These are phyloP conservation scores for Tricholoma sp. DNA, from an alignment of 768 basidiomycete genomes.

Conservation along the genomic window DNA sequence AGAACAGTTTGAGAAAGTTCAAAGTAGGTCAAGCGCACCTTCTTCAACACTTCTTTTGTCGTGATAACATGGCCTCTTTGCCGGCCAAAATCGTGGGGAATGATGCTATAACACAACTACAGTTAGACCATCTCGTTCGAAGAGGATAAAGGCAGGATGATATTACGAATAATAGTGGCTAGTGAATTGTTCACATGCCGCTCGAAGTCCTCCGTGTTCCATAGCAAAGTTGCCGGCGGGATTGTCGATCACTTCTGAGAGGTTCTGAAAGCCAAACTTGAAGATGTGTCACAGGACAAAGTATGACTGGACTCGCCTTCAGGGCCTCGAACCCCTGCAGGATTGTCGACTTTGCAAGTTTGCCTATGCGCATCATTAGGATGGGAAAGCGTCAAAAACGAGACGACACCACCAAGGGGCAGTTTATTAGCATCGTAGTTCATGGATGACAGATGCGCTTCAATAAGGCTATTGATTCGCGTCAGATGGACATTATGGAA, in stretches of 20 bases:
- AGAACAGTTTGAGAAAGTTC: not conserved
- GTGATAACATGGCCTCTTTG: slow-evolving; percentile 41
- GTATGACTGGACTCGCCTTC: slow-evolving; percentile 31
- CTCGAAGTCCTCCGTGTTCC: slow-evolving; percentile 28
- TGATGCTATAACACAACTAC: slow-evolving; percentile 33
- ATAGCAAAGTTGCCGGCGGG: slow-evolving; percentile 35
- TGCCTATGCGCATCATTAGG: slow-evolving; percentile 28
- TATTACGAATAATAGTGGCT: slow-evolving; percentile 51
- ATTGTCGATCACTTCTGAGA: slow-evolving; percentile 48
- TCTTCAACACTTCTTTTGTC: slow-evolving; percentile 33
- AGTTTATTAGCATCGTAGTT: slow-evolving; percentile 65
- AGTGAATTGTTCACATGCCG: slow-evolving; percentile 44
- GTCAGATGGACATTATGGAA: not conserved
- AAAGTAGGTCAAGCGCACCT: slow-evolving; percentile 17
- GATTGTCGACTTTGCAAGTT: slow-evolving; percentile 57
- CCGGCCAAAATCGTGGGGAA: slow-evolving; percentile 59
- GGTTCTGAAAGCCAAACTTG: slow-evolving; percentile 22
- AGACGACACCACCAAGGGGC: slow-evolving; percentile 39
- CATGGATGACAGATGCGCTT: slow-evolving; percentile 53
- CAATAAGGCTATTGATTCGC: slow-evolving; percentile 36
- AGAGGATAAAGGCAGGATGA: slow-evolving; percentile 10
- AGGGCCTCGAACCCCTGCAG: slow-evolving; percentile 54
- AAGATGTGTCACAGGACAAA: not conserved
- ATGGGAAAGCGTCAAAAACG: not conserved
- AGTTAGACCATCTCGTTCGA: not conserved